phyloP scores from a whole-genome alignment of 192 early-diverging fungal species.

The Geranomyces michiganensis region DNA sequence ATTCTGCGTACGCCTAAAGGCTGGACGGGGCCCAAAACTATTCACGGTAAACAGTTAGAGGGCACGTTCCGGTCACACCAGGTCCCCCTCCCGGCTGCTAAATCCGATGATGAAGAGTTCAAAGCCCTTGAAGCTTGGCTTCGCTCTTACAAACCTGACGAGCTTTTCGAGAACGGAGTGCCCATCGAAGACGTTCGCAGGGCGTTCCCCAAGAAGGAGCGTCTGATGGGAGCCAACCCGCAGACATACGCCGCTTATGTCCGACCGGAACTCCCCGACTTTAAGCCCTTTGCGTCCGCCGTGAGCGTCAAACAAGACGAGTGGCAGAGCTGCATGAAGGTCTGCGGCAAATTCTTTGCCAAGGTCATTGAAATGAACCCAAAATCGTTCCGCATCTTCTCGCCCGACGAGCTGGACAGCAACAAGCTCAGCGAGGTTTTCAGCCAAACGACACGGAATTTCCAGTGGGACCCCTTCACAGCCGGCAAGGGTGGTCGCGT shows the following conservation, averaged over 20 bases:
- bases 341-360: conserved; percentile 36
- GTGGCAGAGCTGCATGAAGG: conserved; percentile 31
- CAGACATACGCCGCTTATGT: conserved; percentile 42
- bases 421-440: conserved; percentile 45
- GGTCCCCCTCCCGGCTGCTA: conserved; percentile 43
- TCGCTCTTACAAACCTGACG: conserved; percentile 39
- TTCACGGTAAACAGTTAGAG: conserved; percentile 43
- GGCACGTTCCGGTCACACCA: conserved; percentile 50
- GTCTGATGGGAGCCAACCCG: conserved; percentile 43
- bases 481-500: conserved; percentile 38
- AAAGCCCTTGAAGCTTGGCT: conserved; percentile 40
- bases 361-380: conserved; percentile 38
- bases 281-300: conserved; percentile 15
- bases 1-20: conserved; percentile 50
- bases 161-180: conserved; percentile 36
- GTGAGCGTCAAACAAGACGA: conserved; percentile 6
- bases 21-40: conserved; percentile 46
- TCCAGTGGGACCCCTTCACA: conserved; percentile 42
- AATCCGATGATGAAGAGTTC: conserved; percentile 42
- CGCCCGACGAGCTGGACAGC: conserved; percentile 46
- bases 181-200: conserved; percentile 31
- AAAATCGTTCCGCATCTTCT: conserved; percentile 44
- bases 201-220: conserved; percentile 32
- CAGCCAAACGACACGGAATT: conserved; percentile 41
- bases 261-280: conserved; percentile 40